Base-by-base conservation (phyloP, 345 rosid species). In the Euphorbia peplus region DNA sequence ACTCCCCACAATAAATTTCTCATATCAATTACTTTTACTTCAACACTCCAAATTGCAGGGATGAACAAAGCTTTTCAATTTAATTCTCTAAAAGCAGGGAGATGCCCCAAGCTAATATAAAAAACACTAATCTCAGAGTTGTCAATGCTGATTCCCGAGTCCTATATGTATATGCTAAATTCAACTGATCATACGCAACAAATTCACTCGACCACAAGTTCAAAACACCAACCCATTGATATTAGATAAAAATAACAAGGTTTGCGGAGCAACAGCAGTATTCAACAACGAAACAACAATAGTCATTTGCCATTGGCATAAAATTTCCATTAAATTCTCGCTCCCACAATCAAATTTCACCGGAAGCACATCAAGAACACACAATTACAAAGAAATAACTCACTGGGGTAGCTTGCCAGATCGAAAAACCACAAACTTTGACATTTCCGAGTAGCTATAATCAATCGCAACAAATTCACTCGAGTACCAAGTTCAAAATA, bases 361-460 rank as follows among this genome's bases (percentile, higher is more conserved):
- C 5, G 26, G 39, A 22, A 70, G 30, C 50, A 32, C 26, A 48
- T 48, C 50, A 28, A 64, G 42, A 46, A 41, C 7, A 63, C 44
- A 54, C 25, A 26, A 42, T 42, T 42, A 7, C 12, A 44, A 44
- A 44, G 13, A 7, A 44, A 44, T 11, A 44, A 82, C 86, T 63
- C 55, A 74, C 79, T 73, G 72, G 50, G 90, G 90, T 64, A 90
- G 81, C 79, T 82, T 87, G 58, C 92, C 88, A 0, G 96, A 81
- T 29, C 89, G 87, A 66, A 91, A 93, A 77, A 81, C 80, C 4
- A 81, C 90, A 74, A 93, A 91, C 82, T 91, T 91, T 16, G 97
- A 84, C 81, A 82, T 72, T 63, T 85, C 84, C 0, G 96, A 89
- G 77, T 87, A 78, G 37, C 75, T 69, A 64, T 79, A 91, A 39